Base-by-base conservation (phyloP, 73 alveolate species). In the Paramecium primaurelia region DNA sequence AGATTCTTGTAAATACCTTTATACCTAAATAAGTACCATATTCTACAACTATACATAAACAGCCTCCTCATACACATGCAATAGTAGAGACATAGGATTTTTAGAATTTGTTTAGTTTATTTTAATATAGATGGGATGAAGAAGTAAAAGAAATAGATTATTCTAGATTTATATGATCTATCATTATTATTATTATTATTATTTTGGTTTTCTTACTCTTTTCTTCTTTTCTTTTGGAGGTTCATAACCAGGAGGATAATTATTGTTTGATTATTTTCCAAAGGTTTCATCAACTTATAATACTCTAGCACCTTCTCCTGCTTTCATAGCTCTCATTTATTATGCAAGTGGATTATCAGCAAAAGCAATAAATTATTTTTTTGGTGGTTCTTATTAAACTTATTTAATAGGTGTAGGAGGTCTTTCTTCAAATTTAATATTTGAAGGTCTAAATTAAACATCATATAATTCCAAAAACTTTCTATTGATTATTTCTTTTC, bases 171-270 rank as follows among this genome's bases (percentile, higher is more conserved):
- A 32, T 45, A 45, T 80, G 91, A 80, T 73, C 47, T 34, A 25
- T 68, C 47, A 68, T 68, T 68, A 68, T 71, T 18, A 71, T 68
- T 68, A 68, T 71, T 18, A 71, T 73, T 73, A 32, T 38, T 73
- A 20, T 37, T 73, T 80, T 11, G 28, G 71, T 25, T 49, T 80
- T 80, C 91, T 80, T 7, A 32, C 73, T 80, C 91, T 80, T 44
- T 73, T 73, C 77, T 80, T 49, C 34, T 80, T 80, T 25, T 80
- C 75, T 25, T 34, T 28, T 26, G 91, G 91, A n/a, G 91, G 91
- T 26, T 45, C 44, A 80, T 80, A 80, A 25, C 91, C 91, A 80
- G 91, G 91, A 45, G 91, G 91, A 22, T 45, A 80, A 80, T 40
- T 26, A 80, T 80, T 40, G 12, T 80, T 44, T 1, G 32, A 34